Evolutionary conservation across 2,329 filamentous ascomycete species (phyloP).

Genomic region (Trichoderma arundinaceum): DNA sequence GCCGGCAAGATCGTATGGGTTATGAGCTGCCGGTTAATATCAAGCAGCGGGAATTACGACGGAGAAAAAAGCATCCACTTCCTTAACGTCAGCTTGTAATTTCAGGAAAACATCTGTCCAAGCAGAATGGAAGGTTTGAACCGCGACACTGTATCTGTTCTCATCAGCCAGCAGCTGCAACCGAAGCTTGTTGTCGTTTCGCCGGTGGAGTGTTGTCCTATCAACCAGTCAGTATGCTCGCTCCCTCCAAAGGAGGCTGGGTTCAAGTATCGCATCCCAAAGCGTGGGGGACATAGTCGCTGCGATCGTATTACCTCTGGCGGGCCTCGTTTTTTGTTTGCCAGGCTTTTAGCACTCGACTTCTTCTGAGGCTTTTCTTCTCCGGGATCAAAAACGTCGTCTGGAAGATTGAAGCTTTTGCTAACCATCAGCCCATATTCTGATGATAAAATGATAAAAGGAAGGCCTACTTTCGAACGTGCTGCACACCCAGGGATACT

Average conservation of each 20-base stretch:
- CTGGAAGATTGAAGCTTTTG: slow-evolving; percentile 84
- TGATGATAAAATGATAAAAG: background rate
- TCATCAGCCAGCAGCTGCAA: slow-evolving; percentile 48
- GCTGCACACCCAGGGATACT: slow-evolving; percentile 74
- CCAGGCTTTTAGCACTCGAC: slow-evolving; percentile 48
- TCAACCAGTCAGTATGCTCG: slow-evolving; percentile 38
- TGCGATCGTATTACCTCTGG: slow-evolving; percentile 50
- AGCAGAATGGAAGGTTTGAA: slow-evolving; percentile 12
- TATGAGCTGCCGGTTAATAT: slow-evolving; percentile 13
- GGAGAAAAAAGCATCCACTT: slow-evolving; percentile 32
- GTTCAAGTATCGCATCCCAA: slow-evolving; percentile 23
- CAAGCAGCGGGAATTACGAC: slow-evolving; percentile 15
- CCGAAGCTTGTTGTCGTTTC: slow-evolving; percentile 51
- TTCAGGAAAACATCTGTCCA: slow-evolving; percentile 33
- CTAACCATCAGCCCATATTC: slow-evolving; percentile 30
- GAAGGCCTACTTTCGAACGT: slow-evolving; percentile 78
- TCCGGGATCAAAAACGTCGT: slow-evolving; percentile 84
- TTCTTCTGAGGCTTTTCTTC: slow-evolving; percentile 74
- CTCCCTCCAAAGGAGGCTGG: slow-evolving; percentile 11
- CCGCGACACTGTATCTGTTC: background rate
- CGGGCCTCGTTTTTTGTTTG: slow-evolving; percentile 56
- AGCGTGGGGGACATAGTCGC: slow-evolving; percentile 32
- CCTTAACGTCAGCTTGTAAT: slow-evolving; percentile 36
- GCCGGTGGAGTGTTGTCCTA: slow-evolving; percentile 48
- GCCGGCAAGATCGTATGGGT: background rate